Evolutionary conservation across 2,329 filamentous ascomycete species (phyloP).

Genomic region (Ceratocystis lukuohia): DNA sequence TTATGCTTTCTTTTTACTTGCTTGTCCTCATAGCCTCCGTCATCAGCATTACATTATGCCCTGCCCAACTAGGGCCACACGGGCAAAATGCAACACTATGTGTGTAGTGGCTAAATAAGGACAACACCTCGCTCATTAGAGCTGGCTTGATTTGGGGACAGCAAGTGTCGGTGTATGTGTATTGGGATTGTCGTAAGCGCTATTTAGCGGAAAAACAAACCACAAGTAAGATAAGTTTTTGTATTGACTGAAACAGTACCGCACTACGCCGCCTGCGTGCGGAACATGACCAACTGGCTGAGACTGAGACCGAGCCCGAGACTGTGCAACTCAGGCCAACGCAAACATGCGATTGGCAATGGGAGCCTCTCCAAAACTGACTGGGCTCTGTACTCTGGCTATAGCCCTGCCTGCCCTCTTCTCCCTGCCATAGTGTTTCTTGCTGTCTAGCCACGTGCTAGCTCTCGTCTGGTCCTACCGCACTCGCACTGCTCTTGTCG

Average conservation of each 20-base stretch:
- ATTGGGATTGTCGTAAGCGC: no score
- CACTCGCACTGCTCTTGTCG: not conserved
- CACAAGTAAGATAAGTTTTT: not conserved
- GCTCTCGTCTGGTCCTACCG: not conserved
- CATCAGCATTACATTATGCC: not conserved
- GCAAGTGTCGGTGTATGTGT: not conserved
- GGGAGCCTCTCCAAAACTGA: not conserved
- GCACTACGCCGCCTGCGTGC: no score
- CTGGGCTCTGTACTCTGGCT: not conserved
- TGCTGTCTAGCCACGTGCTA: not conserved
- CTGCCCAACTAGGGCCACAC: not conserved
- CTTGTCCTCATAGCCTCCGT: not conserved
- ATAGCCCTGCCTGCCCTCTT: not conserved
- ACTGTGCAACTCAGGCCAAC: not conserved
- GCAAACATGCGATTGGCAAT: not conserved
- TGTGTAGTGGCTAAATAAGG: not conserved
- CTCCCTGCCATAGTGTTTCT: not conserved
- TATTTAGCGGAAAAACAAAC: not conserved
- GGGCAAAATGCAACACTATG: not conserved
- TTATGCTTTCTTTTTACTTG: not conserved
- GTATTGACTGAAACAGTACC: not conserved
- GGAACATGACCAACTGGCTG: not conserved
- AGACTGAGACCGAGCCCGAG: slow-evolving; percentile 1
- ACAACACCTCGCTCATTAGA: not conserved
- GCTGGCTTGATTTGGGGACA: not conserved